Conservation (phyloP, 2,329 filamentous ascomycete genomes). For the Bipolaris bicolor region DNA sequence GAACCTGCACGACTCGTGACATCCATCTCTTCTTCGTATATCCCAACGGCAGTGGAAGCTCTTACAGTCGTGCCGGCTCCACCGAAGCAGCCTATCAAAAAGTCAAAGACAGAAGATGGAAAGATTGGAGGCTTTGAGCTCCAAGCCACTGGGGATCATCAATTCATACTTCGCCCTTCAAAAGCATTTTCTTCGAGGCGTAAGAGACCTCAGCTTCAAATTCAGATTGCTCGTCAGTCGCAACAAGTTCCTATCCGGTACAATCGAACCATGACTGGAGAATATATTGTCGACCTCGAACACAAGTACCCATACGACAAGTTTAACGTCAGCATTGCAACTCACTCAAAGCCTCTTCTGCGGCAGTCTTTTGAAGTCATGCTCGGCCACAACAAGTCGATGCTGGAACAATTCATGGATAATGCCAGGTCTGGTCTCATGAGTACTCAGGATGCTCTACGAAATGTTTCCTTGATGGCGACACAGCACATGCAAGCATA, state of each 20-base stretch:
- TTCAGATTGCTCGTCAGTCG: conserved; percentile 56
- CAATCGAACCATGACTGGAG: conserved; percentile 57
- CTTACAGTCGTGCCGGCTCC: conserved; percentile 25
- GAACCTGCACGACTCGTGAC: conserved; percentile 6
- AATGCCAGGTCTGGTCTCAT: conserved; percentile 26
- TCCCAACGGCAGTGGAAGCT: conserved; percentile 18
- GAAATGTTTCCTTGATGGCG: conserved; percentile 29
- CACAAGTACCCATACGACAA: conserved; percentile 56
- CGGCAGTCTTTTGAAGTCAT: conserved; percentile 42
- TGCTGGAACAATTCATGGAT: conserved; percentile 30
- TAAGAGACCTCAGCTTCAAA: conserved; percentile 57
- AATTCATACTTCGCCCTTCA: conserved; percentile 60
- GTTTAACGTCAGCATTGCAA: conserved; percentile 56
- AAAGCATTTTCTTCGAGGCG: conserved; percentile 48
- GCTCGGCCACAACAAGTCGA: conserved; percentile 42
- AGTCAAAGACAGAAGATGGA: conserved; percentile 25
- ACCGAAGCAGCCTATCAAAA: conserved; percentile 14
- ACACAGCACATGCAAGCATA: conserved; percentile 17
- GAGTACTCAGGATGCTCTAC: conserved; percentile 28
- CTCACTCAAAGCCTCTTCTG: conserved; percentile 46
- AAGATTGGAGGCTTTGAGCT: conserved; percentile 56
- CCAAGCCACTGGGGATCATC: conserved; percentile 60
- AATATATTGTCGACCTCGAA: conserved; percentile 59
- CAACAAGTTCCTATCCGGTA: conserved; percentile 55
- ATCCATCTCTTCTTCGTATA: conserved; percentile 7